A percentile compares a stretch with the other conserved stretches of the same genome.
These are phyloP conservation scores for Microthyrium microscopicum DNA, from an alignment of 2,329 filamentous ascomycete genomes.

Conservation along the genomic window DNA sequence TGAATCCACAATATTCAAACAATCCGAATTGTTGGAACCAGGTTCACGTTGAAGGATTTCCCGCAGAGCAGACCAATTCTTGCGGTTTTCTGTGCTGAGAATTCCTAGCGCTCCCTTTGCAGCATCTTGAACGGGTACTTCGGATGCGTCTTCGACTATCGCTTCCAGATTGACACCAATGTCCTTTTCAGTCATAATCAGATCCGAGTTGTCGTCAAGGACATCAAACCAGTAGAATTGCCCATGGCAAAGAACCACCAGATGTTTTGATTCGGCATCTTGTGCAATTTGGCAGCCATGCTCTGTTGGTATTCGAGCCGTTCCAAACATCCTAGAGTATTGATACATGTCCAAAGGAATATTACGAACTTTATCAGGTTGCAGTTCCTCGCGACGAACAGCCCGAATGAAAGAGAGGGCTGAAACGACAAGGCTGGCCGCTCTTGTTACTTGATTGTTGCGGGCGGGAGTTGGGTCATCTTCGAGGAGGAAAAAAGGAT, in stretches of 20 bases:
- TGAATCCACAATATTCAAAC: constrained; percentile 85
- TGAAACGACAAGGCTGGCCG: constrained; percentile 80
- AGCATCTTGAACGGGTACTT: constrained; percentile 81
- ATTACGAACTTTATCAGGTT: constrained; percentile 70
- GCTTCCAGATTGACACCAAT: constrained; percentile 80
- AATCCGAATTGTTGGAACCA: constrained; percentile 88
- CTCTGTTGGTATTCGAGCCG: constrained; percentile 82
- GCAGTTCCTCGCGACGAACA: constrained; percentile 80
- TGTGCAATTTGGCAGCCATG: constrained; percentile 93
- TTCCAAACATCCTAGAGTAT: constrained; percentile 88
- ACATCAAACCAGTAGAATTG: constrained; percentile 99
- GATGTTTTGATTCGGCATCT: constrained; percentile 79
- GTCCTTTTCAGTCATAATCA: constrained; percentile 96
- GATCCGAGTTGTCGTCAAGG: constrained; percentile 78
- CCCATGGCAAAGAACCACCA: constrained; percentile 83
- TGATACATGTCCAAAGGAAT: constrained; percentile 95
- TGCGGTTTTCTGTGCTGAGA: constrained; percentile 88
- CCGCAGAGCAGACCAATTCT: constrained; percentile 82
- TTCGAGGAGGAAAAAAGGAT: constrained; percentile 93
- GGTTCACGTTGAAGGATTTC: constrained; percentile 76
- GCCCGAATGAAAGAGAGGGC: constrained; percentile 84
- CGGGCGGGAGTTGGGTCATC: constrained; percentile 93
- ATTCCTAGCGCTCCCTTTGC: constrained; percentile 92
- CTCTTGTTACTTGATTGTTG: constrained; percentile 90
- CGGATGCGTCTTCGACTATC: constrained; percentile 76